Evolutionary conservation across 192 early-diverging fungal genomes (phyloP), one percentile per base, ranked within the genome.

Genomic region (Diversispora epigaea): DNA sequence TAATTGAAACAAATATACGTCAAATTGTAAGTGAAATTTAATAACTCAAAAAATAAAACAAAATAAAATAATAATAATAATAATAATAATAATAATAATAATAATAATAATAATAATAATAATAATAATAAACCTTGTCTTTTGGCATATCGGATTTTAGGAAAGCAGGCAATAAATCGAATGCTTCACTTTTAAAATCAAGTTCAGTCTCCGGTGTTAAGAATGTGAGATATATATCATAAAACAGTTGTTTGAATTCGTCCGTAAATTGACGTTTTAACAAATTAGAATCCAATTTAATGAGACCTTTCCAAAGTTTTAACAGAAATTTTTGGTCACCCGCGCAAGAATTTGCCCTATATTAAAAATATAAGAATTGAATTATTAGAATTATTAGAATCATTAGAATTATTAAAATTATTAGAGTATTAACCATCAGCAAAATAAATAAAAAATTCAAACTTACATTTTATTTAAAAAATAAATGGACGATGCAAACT

Each of bases 131-230:
- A 57, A 80, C 81, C 75, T 82, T 73, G 19, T 71, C 60, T 12
- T 71, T 77, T 6, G 76, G 56, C 3, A 75, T 73, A 49, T 72
- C 77, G 43, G 78, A 73, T 9, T 71, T 66, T n/a, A 86, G 56
- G 55, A 80, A 86, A n/a, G 83, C 44, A 3, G 87, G 84, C 4
- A 89, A 65, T 4, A 87, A 49, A 15, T 84, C 78, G 15, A 89
- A 77, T 9, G 81, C 81, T 41, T 85, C 81, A n/a, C 71, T 79
- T 66, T 84, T 85, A 41, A 81, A 55, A 0, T 73, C 72, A 25
- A 86, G 55, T 4, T 79, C 72, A 46, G 61, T 9, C 8, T 81
- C 57, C 4, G 61, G 67, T 56, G 80, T 80, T 14, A 87, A 71
- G 41, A 86, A 80, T 9, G 72, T 49, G 22, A 80, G 66, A 62